Conservation (phyloP, 352 stramenopile species). For the Peronosclerospora sorghi region DNA sequence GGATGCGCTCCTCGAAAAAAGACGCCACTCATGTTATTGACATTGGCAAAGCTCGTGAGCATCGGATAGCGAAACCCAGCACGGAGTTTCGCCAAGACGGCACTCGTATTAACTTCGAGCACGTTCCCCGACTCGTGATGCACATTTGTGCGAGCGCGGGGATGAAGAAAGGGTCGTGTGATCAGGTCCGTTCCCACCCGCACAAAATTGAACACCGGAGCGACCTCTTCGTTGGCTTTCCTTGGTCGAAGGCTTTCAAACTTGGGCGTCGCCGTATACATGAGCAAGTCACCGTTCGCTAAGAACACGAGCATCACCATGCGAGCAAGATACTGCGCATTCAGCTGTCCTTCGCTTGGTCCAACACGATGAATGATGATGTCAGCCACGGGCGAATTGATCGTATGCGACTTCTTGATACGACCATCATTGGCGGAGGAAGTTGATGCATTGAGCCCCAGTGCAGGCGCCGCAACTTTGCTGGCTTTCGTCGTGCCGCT, state of each 20-base stretch:
- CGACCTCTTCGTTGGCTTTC: constrained; percentile 6
- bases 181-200: constrained; percentile 62
- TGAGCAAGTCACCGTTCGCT: constrained; percentile 72
- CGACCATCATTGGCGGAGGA: constrained; percentile 61
- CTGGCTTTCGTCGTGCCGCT: constrained; percentile 45
- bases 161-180: constrained; percentile 56
- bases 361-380: constrained; percentile 75
- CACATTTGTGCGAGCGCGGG: constrained; percentile 35
- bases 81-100: constrained; percentile 59
- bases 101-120: constrained; percentile 50
- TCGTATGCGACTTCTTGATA: constrained; percentile 72
- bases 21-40: constrained; percentile 74
- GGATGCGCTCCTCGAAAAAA: constrained; percentile 80
- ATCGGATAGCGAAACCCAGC: constrained; percentile 80
- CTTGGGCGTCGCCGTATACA: constrained; percentile 60
- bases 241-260: constrained; percentile 17
- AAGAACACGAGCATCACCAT: constrained; percentile 82
- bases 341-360: constrained; percentile 57
- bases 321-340: constrained; percentile 57
- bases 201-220: constrained; percentile 47
- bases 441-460: constrained; percentile 62
- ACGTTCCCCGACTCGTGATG: constrained; percentile 44
- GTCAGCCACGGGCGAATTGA: constrained; percentile 75
- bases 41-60: constrained; percentile 70
- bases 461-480: constrained; percentile 37